Evolutionary conservation across 306 rosid genomes (phyloP), one percentile per base, ranked within the genome.

Genomic region (Astragalus glycyphyllos): DNA sequence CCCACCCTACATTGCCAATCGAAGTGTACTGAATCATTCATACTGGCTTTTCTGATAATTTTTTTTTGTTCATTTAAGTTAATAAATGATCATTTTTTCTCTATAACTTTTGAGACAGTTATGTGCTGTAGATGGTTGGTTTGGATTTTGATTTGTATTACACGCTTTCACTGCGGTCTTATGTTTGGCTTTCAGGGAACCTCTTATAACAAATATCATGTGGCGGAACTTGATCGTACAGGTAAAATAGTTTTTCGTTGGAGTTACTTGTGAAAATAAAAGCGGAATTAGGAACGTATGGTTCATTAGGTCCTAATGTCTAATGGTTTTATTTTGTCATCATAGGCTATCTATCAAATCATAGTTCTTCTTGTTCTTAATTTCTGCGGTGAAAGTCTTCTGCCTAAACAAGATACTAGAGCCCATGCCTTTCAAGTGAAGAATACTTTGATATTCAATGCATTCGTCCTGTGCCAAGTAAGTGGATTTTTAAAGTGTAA

Each of bases 141-240:
- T 73, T 67, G 74, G 40, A 41, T 34, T 53, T 54, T 41, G 48
- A 68, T 32, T 77, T 58, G 58, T 35, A 56, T 63, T 69, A 49
- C 53, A 44, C 17, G 20, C 37, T 79, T 48, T 79, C 8, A 66
- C 69, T 23, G 57, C 78, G 80, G 38, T 72, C 61, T 69, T 60
- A 9, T 73, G 42, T 82, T 77, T 84, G 73, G 62, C 56, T 75
- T 62, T 56, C 82, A 94, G 99, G 89, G 97, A 88, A 76, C 92
- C 99, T 77, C 99, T 94, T 79, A 78, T 94, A 84, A 94, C 99
- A 46, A 94, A 94, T 85, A 64, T 90, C 69, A 94, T 94, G 99
- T 94, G 97, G 99, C 87, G 99, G 87, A 94, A 94, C 87, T 70
- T 94, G 75, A 3, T 87, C 46, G 60, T 94, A 38, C 98, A 94